Evolutionary conservation across 169 alveolate genomes (phyloP).

Genomic region (Cyclospora cayetanensis): DNA sequence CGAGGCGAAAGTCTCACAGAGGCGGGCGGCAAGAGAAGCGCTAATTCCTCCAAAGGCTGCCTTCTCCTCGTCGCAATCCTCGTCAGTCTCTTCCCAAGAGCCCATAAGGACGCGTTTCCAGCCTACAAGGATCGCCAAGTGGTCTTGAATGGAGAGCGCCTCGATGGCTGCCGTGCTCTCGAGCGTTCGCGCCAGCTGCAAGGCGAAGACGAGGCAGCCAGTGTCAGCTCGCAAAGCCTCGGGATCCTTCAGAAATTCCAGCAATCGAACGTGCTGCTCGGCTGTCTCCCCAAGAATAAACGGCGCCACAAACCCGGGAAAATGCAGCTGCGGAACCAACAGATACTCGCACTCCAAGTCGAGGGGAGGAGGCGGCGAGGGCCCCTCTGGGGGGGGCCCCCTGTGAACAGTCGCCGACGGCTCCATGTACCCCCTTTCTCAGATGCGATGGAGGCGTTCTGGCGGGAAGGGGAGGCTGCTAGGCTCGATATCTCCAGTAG

Average conservation of each 20-base stretch:
- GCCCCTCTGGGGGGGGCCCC: background rate
- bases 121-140: background rate
- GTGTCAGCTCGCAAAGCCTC: background rate
- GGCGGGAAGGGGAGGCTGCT: too few species aligned
- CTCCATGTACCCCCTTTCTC: too few species aligned
- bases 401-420: too few species aligned
- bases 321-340: conserved; percentile 5
- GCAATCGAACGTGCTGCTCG: background rate
- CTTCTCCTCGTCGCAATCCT: background rate
- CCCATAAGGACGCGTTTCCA: background rate
- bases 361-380: background rate
- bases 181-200: background rate
- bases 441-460: too few species aligned
- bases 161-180: background rate
- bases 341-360: background rate
- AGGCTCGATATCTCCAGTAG: too few species aligned
- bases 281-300: conserved; percentile 10
- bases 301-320: conserved; percentile 25
- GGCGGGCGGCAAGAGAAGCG: background rate
- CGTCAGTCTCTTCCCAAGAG: background rate
- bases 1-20: background rate
- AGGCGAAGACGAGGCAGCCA: background rate
- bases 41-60: background rate
- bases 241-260: background rate
- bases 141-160: background rate